Percentiles rank a stretch among this genome's conserved stretches.
These are phyloP conservation scores for Galerina marginata DNA, from an alignment of 768 basidiomycete genomes.

Conservation along the genomic window DNA sequence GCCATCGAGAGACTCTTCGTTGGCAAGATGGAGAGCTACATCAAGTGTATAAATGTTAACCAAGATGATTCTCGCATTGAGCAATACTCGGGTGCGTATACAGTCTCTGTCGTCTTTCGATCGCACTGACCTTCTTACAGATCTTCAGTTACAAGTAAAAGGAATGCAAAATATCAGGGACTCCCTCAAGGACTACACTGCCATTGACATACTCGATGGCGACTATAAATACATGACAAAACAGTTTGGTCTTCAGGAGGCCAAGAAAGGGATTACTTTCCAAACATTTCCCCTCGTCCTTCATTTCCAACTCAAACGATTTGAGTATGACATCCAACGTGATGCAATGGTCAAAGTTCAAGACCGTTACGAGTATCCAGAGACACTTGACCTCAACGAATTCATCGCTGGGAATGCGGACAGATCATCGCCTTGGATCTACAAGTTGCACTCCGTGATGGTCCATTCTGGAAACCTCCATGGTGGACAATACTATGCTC, in stretches of 20 bases:
- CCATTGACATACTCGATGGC: slow-evolving; percentile 95
- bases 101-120: background rate
- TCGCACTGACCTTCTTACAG: background rate
- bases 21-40: background rate
- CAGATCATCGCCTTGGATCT: background rate
- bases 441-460: background rate
- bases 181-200: slow-evolving; percentile 97
- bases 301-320: slow-evolving; percentile 96
- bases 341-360: slow-evolving; percentile 99
- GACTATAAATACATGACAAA: slow-evolving; percentile 99
- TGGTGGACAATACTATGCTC: background rate
- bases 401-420: background rate
- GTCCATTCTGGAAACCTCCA: background rate
- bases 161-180: slow-evolving; percentile 96
- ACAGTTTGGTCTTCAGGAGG: slow-evolving; percentile 94
- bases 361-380: slow-evolving; percentile 97
- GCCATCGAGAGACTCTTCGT: background rate
- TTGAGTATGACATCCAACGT: slow-evolving; percentile 98
- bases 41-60: background rate
- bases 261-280: slow-evolving; percentile 99
- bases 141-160: slow-evolving; percentile 60
- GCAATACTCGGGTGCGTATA: background rate
- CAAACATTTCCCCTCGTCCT: slow-evolving; percentile 98
- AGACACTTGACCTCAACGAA: background rate
- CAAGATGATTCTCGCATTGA: background rate